A percentile compares a stretch with the other conserved stretches of the same genome.
phyloP scores from a whole-genome alignment of 768 basidiomycete genomes.

The Suillus spraguei region DNA sequence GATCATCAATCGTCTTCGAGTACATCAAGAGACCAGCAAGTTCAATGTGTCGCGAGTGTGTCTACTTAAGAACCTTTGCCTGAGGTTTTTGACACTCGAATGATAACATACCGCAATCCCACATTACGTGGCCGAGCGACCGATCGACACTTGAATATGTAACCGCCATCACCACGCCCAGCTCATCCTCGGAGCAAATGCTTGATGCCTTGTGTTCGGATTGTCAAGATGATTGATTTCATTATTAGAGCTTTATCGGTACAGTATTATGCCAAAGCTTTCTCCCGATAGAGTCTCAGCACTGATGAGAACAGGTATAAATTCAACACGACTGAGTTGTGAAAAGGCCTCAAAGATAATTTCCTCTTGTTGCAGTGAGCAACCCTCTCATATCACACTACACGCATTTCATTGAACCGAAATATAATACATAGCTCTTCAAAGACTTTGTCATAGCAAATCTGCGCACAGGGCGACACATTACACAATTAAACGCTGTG shows the following conservation, averaged over 20 bases:
- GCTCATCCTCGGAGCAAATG: no score
- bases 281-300: no score
- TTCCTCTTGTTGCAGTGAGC: neutral
- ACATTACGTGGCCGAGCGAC: no score
- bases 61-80: no score
- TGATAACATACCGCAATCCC: no score
- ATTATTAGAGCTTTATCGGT: neutral
- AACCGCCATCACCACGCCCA: no score
- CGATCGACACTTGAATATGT: no score
- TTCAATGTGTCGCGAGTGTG: neutral
- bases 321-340: neutral
- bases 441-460: neutral
- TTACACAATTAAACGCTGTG: neutral
- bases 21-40: neutral
- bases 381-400: no score
- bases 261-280: no score
- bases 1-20: neutral
- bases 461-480: neutral
- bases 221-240: neutral
- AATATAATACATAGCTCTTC: neutral
- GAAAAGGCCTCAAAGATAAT: neutral
- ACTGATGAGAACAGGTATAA: neutral
- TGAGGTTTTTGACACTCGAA: no score
- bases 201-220: no score
- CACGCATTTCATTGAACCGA: neutral